A percentile compares a stretch with the other conserved stretches of the same genome.
Evolutionary conservation across 129 eudicot species (phyloP).

Genomic region (Flaveria ramosissima): DNA sequence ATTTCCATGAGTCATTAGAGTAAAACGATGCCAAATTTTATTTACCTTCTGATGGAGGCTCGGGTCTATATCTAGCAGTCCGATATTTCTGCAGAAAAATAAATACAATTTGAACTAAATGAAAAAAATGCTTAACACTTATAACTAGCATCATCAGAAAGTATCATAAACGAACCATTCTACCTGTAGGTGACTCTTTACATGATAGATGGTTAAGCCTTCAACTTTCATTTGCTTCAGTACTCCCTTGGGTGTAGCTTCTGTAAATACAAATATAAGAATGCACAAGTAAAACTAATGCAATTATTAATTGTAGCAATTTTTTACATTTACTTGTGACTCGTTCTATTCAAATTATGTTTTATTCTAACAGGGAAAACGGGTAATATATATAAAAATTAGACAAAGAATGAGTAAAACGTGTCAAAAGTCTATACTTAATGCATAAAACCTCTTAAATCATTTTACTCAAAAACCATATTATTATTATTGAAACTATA

Average conservation of each 20-base stretch:
- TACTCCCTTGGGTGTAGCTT: constrained; percentile 98
- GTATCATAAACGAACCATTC: constrained; percentile 47
- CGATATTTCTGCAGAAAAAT: constrained; percentile 78
- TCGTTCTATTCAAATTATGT: neutral
- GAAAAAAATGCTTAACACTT: constrained; percentile 7
- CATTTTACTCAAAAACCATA: neutral
- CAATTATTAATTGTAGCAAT: neutral
- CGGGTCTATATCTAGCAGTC: constrained; percentile 97
- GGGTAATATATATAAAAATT: neutral
- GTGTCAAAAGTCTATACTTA: neutral
- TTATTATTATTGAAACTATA: neutral
- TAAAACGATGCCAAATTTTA: neutral
- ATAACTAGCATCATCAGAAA: constrained; percentile 20
- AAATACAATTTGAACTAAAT: constrained; percentile 15
- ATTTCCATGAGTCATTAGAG: neutral
- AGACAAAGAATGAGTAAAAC: neutral
- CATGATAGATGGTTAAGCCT: constrained; percentile 92
- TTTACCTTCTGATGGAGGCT: constrained; percentile 68
- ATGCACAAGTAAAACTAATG: neutral
- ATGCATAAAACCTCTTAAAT: neutral
- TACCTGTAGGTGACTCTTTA: constrained; percentile 97
- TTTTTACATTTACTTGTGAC: neutral
- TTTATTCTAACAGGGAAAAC: neutral
- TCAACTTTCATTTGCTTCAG: constrained; percentile 91
- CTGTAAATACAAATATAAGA: constrained; percentile 42